Base-by-base conservation (phyloP, 768 basidiomycete genomes). In the Mycena vitilis region DNA sequence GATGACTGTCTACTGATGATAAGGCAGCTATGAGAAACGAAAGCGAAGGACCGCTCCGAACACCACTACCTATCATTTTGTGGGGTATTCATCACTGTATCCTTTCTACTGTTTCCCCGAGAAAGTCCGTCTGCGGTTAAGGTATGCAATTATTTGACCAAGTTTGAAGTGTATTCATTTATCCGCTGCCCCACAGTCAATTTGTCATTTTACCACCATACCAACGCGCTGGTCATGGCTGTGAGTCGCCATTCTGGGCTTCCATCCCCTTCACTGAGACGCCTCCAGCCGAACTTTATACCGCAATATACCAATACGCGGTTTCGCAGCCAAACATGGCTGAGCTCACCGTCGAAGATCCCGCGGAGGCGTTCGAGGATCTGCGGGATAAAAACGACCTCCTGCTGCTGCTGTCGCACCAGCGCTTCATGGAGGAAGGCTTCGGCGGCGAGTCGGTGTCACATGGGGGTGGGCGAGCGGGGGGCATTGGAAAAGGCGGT, bases 301-400 rank as follows among this genome's bases (percentile, higher is more conserved):
- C 83, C 52, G 89, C 95, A 0, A 91, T 95, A 60, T 97, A 96
- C 81, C 85, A 89, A 75, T 87, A 94, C 74, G 86, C 93, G 22
- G 78, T 93, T 49, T 81, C 86, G 16, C 87, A 86, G 55, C 84
- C 90, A 2, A 81, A 87, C 57, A 88, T 97, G 45, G 91, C 93
- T n/a, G 97, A 99, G 78, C 81, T 99, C 48, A 98, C 96, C 1
- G 94, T 99, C 23, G 98, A 99, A 80, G 98, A 99, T 77, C 98
- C 98, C 1, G 95, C 95, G 0, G 98, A 99, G 80, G 94, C 95
- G 12, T 98, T 99, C 75, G 97, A 99, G 78, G 98, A 99, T 78
- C 85, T 99, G 49, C 85, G 97, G 40, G 98, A 99, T 80, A 91
- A 94, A 62, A 93, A 92, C 72, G 98, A 99, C 78, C 84, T 99